These are phyloP conservation scores for Citrus mangshanensis DNA, from an alignment of 345 rosid species.

Conservation along the genomic window DNA sequence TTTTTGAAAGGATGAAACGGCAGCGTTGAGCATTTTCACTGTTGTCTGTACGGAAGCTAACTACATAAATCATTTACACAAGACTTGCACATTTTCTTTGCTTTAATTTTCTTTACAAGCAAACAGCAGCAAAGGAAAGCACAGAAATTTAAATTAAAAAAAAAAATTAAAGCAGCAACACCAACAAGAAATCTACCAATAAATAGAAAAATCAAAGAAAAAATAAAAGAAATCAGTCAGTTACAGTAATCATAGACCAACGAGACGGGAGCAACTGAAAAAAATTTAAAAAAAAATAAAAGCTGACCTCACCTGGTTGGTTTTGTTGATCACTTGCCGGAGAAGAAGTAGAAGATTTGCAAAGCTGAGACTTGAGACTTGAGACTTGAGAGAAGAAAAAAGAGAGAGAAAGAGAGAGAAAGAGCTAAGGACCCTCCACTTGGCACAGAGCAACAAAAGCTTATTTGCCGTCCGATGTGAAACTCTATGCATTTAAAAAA, in stretches of 20 bases:
- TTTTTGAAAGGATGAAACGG: not conserved
- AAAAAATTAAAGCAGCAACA: not conserved
- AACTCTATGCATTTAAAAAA: constrained; percentile 48
- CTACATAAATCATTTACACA: not conserved
- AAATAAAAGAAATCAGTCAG: not conserved
- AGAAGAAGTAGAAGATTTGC: constrained; percentile 20
- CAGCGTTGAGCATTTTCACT: no score
- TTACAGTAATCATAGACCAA: no score
- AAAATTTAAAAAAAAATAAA: no score
- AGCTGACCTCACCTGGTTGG: constrained; percentile 14
- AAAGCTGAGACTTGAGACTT: not conserved
- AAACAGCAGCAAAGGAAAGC: constrained; percentile 17
- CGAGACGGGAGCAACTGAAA: no score
- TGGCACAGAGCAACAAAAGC: constrained; percentile 34
- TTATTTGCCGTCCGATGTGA: constrained; percentile 46
- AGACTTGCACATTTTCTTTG: not conserved
- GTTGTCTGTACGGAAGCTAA: constrained; percentile 2
- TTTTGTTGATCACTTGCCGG: constrained; percentile 11
- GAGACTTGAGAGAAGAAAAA: no score
- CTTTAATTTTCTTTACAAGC: constrained; percentile 14
- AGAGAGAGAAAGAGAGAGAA: constrained; percentile 14
- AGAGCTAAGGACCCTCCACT: constrained; percentile 53
- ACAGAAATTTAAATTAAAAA: not conserved
- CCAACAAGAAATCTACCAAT: not conserved
- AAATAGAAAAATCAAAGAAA: not conserved